Percentiles rank a stretch among this genome's conserved stretches.
These are phyloP conservation scores for Discostella stelligera DNA, from an alignment of 352 stramenopile species.

Conservation along the genomic window DNA sequence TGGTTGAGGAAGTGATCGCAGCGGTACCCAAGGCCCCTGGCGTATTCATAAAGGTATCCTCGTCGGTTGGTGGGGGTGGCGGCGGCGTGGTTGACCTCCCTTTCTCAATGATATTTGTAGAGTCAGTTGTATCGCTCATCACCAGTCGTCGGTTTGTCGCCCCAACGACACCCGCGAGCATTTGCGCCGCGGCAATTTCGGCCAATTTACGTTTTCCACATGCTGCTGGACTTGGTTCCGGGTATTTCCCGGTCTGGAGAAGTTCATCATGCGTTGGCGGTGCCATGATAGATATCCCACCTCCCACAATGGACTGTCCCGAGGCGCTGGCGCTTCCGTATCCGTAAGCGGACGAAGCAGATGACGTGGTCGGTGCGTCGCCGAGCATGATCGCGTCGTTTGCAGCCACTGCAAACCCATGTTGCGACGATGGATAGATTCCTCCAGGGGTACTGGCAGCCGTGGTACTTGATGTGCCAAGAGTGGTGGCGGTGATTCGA, in stretches of 20 bases:
- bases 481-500: not conserved
- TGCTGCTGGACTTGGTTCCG: slow-evolving; percentile 80
- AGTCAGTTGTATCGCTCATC: slow-evolving; percentile 1
- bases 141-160: slow-evolving; percentile 20
- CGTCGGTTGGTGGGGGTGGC: slow-evolving; percentile 3
- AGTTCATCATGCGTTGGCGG: slow-evolving; percentile 54
- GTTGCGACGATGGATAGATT: slow-evolving; percentile 4
- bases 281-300: slow-evolving; percentile 53
- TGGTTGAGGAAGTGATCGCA: not conserved
- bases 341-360: not conserved
- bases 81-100: slow-evolving; percentile 17
- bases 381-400: not conserved
- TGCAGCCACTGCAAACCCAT: slow-evolving; percentile 21
- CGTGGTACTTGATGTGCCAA: slow-evolving; percentile 9
- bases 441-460: not conserved
- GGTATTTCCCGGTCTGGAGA: slow-evolving; percentile 56
- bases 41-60: slow-evolving; percentile 1
- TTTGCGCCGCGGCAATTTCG: slow-evolving; percentile 81
- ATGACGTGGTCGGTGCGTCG: slow-evolving; percentile 4
- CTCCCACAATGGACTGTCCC: not conserved
- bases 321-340: slow-evolving; percentile 6
- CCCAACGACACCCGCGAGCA: slow-evolving; percentile 68
- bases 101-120: slow-evolving; percentile 14
- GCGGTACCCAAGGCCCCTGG: not conserved
- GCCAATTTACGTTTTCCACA: slow-evolving; percentile 83